These are phyloP conservation scores for Myxozyma lipomycoides DNA, from an alignment of 805 yeast species.

Conservation along the genomic window DNA sequence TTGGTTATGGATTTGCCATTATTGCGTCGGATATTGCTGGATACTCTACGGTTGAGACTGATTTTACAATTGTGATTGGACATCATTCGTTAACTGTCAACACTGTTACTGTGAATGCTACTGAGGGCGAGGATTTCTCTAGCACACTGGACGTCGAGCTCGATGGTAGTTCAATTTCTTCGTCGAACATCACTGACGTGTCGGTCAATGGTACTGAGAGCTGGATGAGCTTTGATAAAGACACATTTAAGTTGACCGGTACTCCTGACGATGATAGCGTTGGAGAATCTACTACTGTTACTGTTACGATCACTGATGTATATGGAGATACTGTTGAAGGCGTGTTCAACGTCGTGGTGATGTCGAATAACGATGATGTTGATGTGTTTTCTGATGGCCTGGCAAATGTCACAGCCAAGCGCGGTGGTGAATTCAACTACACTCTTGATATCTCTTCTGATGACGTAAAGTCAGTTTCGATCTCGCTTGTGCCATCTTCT, in stretches of 20 bases:
- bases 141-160: conserved; percentile 48
- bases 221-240: conserved; percentile 65
- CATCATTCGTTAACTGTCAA: conserved; percentile 77
- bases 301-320: conserved; percentile 43
- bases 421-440: conserved; percentile 60
- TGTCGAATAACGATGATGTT: conserved; percentile 40
- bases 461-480: conserved; percentile 27
- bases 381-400: conserved; percentile 44
- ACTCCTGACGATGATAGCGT: conserved; percentile 48
- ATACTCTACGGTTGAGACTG: conserved; percentile 63
- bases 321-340: conserved; percentile 37
- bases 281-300: conserved; percentile 33
- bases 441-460: conserved; percentile 60
- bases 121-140: conserved; percentile 55
- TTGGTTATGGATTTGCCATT: conserved; percentile 61
- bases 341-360: conserved; percentile 19
- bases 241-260: conserved; percentile 68
- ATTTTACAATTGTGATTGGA: conserved; percentile 75
- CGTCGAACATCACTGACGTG: conserved; percentile 54
- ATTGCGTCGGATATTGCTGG: conserved; percentile 78
- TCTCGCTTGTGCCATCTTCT: conserved; percentile 9
- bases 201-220: conserved; percentile 51
- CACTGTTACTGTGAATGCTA: conserved; percentile 61
- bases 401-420: conserved; percentile 41
- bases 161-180: conserved; percentile 52